Evolutionary conservation across 805 yeast genomes (phyloP).

Genomic region (Wickerhamomyces bisporus): DNA sequence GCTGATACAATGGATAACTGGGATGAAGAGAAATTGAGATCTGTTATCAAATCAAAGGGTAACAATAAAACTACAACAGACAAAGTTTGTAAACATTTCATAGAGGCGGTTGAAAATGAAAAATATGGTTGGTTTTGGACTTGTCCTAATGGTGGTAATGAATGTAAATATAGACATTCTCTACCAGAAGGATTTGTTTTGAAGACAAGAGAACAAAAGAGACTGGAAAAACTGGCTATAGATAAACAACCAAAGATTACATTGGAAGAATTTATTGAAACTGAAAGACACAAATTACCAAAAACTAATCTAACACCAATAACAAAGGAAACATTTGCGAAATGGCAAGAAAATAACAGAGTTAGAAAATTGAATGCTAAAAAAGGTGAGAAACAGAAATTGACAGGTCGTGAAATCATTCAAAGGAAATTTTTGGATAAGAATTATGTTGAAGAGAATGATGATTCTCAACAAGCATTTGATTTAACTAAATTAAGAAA

Average conservation of each 20-base stretch:
- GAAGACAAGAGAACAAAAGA: conserved; percentile 94
- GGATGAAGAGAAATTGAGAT: conserved; percentile 94
- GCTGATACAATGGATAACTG: conserved; percentile 90
- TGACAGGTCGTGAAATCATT: conserved; percentile 67
- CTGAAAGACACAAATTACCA: conserved; percentile 84
- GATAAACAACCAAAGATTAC: conserved; percentile 87
- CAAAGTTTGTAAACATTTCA: conserved; percentile 87
- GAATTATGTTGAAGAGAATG: conserved; percentile 46
- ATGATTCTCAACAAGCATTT: conserved; percentile 33
- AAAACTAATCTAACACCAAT: conserved; percentile 74
- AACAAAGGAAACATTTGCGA: conserved; percentile 69
- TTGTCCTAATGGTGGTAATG: conserved; percentile 91
- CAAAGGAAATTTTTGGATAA: conserved; percentile 55
- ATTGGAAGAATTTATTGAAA: conserved; percentile 91
- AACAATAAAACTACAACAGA: conserved; percentile 93
- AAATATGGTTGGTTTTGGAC: conserved; percentile 99
- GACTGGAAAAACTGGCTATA: conserved; percentile 78
- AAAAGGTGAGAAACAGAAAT: conserved; percentile 39
- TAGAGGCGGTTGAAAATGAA: conserved; percentile 95
- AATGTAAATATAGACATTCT: conserved; percentile 92
- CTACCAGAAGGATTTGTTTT: conserved; percentile 95
- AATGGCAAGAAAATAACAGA: conserved; percentile 75
- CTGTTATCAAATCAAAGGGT: conserved; percentile 85
- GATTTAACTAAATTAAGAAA: conserved; percentile 38
- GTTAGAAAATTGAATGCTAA: conserved; percentile 46